phyloP scores from a whole-genome alignment of 2,329 filamentous ascomycete genomes.

The Neoascochyta sp. region DNA sequence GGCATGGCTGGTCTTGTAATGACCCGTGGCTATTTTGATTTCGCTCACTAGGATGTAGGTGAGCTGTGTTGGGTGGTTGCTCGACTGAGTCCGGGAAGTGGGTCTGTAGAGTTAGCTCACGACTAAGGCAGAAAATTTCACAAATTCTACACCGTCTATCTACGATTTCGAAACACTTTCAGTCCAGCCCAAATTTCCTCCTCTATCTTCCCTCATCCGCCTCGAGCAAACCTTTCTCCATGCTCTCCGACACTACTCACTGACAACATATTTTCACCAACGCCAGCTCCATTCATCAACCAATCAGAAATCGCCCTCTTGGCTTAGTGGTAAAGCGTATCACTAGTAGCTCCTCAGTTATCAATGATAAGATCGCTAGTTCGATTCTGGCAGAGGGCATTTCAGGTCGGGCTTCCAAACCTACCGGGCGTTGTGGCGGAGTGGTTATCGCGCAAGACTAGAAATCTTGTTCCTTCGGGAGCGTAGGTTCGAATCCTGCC shows the following conservation, averaged over 20 bases:
- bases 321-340: slow-evolving; percentile 13
- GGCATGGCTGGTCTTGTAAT: slow-evolving; percentile 2
- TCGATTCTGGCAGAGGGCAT: slow-evolving; percentile 10
- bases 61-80: too few relatives aligned
- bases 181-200: too few relatives aligned
- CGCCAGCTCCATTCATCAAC: neutral
- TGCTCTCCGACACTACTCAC: neutral
- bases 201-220: too few relatives aligned
- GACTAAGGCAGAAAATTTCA: too few relatives aligned
- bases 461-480: slow-evolving; percentile 41
- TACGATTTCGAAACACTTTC: too few relatives aligned
- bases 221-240: too few relatives aligned
- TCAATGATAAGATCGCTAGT: slow-evolving; percentile 10
- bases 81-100: too few relatives aligned
- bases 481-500: slow-evolving; percentile 40
- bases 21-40: too few relatives aligned
- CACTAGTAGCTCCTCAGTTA: slow-evolving; percentile 2
- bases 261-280: neutral
- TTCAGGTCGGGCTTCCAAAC: slow-evolving; percentile 3
- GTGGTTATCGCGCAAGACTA: slow-evolving; percentile 42
- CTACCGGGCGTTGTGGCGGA: slow-evolving; percentile 34
- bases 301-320: slow-evolving; percentile 10
- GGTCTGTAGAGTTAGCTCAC: too few relatives aligned
- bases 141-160: too few relatives aligned
- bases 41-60: too few relatives aligned